Evolutionary conservation across 2,329 filamentous ascomycete genomes (phyloP).

Genomic region (Zymoseptoria tritici): DNA sequence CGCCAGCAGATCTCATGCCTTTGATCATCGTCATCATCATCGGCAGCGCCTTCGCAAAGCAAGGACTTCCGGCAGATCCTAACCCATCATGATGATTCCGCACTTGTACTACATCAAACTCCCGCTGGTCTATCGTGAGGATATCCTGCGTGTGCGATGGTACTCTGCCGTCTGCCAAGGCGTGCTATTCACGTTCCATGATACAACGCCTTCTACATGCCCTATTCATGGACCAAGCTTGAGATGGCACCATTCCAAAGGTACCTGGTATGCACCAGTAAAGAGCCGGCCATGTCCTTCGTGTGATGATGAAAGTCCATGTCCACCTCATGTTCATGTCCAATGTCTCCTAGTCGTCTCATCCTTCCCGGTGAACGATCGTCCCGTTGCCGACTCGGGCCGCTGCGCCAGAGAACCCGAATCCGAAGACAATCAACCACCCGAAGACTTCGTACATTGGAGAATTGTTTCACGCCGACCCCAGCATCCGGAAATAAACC

Average conservation of each 20-base stretch:
- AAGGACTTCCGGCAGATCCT: not conserved
- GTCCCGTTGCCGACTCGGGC: not conserved
- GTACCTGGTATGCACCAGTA: too few species aligned
- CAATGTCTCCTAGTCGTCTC: too few species aligned
- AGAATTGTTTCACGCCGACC: not conserved
- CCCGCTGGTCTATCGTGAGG: not conserved
- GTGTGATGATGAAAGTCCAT: too few species aligned
- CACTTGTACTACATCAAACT: not conserved
- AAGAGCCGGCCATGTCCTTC: too few species aligned
- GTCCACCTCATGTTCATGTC: too few species aligned
- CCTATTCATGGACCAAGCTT: too few species aligned
- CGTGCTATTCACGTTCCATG: not conserved
- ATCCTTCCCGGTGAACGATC: not conserved
- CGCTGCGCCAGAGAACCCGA: not conserved
- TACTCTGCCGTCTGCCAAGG: not conserved
- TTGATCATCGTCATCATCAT: not conserved
- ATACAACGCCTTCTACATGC: not conserved
- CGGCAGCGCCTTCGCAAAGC: not conserved
- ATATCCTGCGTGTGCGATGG: not conserved
- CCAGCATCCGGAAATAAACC: not conserved
- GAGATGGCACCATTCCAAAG: too few species aligned
- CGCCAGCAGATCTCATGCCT: not conserved
- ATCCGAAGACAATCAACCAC: not conserved
- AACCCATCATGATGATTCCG: not conserved
- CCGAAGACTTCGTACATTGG: not conserved